phyloP scores from a whole-genome alignment of 257 asterid species.

The Nicotiana noctiflora region DNA sequence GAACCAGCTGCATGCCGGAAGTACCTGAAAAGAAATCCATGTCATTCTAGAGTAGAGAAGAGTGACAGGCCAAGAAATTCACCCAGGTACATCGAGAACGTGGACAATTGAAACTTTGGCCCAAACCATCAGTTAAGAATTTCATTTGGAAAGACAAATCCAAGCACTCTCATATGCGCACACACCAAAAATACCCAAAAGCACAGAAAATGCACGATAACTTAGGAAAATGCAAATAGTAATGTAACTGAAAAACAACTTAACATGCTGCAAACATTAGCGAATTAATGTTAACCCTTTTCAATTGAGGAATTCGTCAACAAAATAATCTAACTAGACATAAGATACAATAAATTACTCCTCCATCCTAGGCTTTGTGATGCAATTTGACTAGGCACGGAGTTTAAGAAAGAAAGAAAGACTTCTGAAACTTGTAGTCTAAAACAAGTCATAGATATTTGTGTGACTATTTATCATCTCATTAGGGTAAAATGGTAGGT shows the following conservation, averaged over 20 bases:
- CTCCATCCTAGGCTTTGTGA: too few species aligned
- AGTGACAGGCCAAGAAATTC: slow-evolving; percentile 2
- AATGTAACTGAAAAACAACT: neutral
- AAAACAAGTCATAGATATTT: too few species aligned
- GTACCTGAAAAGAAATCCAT: slow-evolving; percentile 49
- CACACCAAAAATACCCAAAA: neutral
- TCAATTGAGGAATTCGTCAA: neutral
- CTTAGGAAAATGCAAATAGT: neutral
- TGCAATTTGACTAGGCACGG: too few species aligned
- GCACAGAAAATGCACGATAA: neutral
- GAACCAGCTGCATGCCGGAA: slow-evolving; percentile 86
- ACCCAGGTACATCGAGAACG: slow-evolving; percentile 7
- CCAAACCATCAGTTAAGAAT: neutral
- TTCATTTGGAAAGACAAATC: neutral
- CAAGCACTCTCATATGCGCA: neutral
- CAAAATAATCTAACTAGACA: neutral
- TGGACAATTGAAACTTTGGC: neutral
- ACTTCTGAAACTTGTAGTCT: too few species aligned
- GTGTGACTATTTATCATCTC: too few species aligned
- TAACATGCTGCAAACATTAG: neutral
- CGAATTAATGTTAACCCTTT: neutral
- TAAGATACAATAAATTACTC: neutral
- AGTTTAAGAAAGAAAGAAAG: too few species aligned
- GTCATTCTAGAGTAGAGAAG: neutral
- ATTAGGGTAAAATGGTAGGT: too few species aligned